Base-by-base conservation (phyloP, 2,329 filamentous ascomycete genomes). In the Biscogniauxia marginata region DNA sequence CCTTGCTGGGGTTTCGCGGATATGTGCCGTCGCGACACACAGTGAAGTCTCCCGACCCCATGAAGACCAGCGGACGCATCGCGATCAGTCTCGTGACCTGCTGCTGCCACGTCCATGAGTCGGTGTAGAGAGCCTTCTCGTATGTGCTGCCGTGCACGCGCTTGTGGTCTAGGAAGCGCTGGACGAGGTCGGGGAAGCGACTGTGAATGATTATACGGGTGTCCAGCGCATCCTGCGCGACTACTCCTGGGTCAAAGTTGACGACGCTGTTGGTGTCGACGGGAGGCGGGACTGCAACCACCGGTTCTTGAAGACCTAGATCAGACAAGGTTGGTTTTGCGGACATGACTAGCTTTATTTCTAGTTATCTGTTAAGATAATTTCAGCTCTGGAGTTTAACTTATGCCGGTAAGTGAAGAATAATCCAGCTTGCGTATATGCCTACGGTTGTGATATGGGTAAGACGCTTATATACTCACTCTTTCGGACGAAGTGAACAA, bases 121-220 rank as follows among this genome's bases (percentile, higher is more conserved):
- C 30, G 4, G 47, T 21, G 49, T 69, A 70, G 3, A 70, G 30
- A 1, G 21, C 34, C 48, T 60, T 64, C 54, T 71, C 66, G 6
- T 53, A 25, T 16, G 20, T 46, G 18, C 54, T 65, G 24, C 68
- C 68, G 22, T 63, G 56, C 6, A 11, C 7, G n/a, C 62, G 60
- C 58, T 71, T 71, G 59, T 68, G 65, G 3, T 56, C 53, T 16
- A 71, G 52, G 50, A 71, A 71, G 4, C 19, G 45, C 13, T 63
- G 34, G 9, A 69, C 63, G 7, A 71, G 65, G n/a, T 8, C 25
- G 0, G 65, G 64, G 25, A 59, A 71, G 19, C 62, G 54, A 7
- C 20, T 3, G 50, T 70, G 68, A 1, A 71, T 54, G 7, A 71
- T 54, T 47, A 71, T 64, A n/a, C 66, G 61, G 1, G 68, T 70